phyloP scores from a whole-genome alignment of 345 rosid genomes.

The Garcia nutans region DNA sequence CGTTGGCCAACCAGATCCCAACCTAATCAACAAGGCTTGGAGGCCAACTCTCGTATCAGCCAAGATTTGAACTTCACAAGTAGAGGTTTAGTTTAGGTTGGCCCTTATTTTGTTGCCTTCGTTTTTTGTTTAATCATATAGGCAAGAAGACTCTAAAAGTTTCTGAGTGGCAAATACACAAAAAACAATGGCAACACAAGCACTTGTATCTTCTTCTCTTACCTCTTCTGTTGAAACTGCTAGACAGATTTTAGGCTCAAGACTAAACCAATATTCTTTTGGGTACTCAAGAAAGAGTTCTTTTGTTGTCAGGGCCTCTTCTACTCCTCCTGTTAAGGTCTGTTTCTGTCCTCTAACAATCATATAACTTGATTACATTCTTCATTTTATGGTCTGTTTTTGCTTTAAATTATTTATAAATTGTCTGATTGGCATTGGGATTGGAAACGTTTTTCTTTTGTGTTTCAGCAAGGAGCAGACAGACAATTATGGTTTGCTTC shows the following conservation, averaged over 20 bases:
- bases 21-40: conserved; percentile 48
- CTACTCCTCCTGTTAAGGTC: conserved; percentile 97
- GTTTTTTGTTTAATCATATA: too few species aligned
- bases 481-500: conserved; percentile 95
- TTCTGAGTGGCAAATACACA: too few species aligned
- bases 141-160: background rate
- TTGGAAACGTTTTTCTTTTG: background rate
- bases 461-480: conserved; percentile 84
- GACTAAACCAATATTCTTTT: conserved; percentile 36
- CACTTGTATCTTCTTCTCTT: conserved; percentile 81
- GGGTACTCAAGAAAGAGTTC: conserved; percentile 55
- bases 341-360: background rate
- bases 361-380: background rate
- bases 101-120: conserved; percentile 10
- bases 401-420: too few species aligned
- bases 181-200: conserved; percentile 75
- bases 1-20: conserved; percentile 66
- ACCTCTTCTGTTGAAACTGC: conserved; percentile 73
- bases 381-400: background rate
- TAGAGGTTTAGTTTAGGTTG: conserved; percentile 28
- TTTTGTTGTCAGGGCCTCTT: conserved; percentile 68
- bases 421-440: background rate
- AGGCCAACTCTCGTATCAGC: conserved; percentile 24
- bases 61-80: conserved; percentile 30
- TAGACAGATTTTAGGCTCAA: conserved; percentile 62